Evolutionary conservation across 2,329 filamentous ascomycete species (phyloP).

Genomic region (Xenosphaeropsis pyriputrescens): DNA sequence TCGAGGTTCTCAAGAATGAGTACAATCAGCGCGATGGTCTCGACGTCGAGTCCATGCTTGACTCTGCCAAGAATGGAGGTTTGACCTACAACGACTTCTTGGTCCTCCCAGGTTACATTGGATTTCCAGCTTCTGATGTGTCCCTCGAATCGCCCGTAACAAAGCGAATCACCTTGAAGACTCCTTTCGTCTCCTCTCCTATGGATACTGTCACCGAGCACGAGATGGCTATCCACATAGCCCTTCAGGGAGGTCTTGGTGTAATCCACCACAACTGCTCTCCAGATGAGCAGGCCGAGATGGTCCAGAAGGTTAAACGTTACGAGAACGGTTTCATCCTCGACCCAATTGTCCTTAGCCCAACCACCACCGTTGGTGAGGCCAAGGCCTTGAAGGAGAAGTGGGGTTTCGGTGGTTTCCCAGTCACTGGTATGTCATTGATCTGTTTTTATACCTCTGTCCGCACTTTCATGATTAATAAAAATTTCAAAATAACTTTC

Average conservation of each 20-base stretch:
- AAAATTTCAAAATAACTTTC: conserved; percentile 91
- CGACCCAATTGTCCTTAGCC: conserved; percentile 84
- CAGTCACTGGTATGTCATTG: conserved; percentile 78
- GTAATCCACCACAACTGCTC: conserved; percentile 99
- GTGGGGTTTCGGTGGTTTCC: conserved; percentile 97
- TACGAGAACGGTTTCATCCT: conserved; percentile 99
- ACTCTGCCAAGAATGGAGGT: conserved; percentile 83
- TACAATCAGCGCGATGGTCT: conserved; percentile 77
- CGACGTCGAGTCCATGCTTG: conserved; percentile 70
- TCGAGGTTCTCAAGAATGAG: conserved; percentile 63
- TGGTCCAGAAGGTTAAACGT: conserved; percentile 98
- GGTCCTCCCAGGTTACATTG: conserved; percentile 91
- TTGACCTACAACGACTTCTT: conserved; percentile 99
- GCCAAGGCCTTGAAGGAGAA: conserved; percentile 88
- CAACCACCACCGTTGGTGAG: conserved; percentile 77
- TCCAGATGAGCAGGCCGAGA: conserved; percentile 91
- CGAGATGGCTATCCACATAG: conserved; percentile 98
- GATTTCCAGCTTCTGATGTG: conserved; percentile 86
- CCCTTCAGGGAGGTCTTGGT: conserved; percentile 73
- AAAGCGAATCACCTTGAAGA: conserved; percentile 91
- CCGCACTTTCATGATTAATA: conserved; percentile 59
- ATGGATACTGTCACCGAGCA: conserved; percentile 99
- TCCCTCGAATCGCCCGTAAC: conserved; percentile 82
- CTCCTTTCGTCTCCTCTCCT: conserved; percentile 89
- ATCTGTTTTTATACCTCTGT: conserved; percentile 9